Percentiles rank a stretch among this genome's conserved stretches.
Evolutionary conservation across 768 basidiomycete species (phyloP).

Genomic region (Boletus reticuloceps): DNA sequence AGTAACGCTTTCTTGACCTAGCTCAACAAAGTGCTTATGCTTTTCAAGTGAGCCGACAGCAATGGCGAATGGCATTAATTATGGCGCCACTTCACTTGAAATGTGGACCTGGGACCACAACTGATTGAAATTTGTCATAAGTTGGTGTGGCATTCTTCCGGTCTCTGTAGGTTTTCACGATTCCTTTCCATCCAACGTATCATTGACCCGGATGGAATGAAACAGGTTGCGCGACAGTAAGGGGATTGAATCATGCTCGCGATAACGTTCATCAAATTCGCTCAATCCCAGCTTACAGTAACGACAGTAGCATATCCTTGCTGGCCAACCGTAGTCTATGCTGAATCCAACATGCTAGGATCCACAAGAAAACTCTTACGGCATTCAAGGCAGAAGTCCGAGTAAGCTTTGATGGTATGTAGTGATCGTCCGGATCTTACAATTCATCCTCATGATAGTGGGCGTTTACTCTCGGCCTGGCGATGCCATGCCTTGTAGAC

Average conservation of each 20-base stretch:
- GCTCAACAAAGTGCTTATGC: background rate
- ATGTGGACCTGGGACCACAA: background rate
- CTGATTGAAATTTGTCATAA: conserved; percentile 11
- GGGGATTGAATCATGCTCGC: background rate
- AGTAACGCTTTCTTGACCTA: background rate
- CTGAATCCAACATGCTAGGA: conserved; percentile 16
- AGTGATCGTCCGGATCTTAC: background rate
- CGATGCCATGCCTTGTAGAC: conserved; percentile 48
- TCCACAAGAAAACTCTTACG: conserved; percentile 23
- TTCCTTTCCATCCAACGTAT: background rate
- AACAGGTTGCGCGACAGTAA: conserved; percentile 37
- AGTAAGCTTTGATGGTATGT: conserved; percentile 1
- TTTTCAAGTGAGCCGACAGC: conserved; percentile 24
- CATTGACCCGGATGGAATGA: background rate
- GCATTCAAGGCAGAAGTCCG: conserved; percentile 25
- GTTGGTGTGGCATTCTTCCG: conserved; percentile 31
- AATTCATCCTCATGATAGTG: conserved; percentile 31
- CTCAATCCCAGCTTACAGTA: conserved; percentile 18
- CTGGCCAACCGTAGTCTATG: no score
- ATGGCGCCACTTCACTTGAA: conserved; percentile 25
- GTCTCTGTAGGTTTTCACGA: conserved; percentile 24
- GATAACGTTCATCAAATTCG: conserved; percentile 11
- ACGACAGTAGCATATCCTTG: conserved; percentile 13
- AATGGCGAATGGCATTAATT: conserved; percentile 29
- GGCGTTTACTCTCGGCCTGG: conserved; percentile 50